phyloP scores from a whole-genome alignment of 163 green algal genomes.

The Scenedesmus sp. region DNA sequence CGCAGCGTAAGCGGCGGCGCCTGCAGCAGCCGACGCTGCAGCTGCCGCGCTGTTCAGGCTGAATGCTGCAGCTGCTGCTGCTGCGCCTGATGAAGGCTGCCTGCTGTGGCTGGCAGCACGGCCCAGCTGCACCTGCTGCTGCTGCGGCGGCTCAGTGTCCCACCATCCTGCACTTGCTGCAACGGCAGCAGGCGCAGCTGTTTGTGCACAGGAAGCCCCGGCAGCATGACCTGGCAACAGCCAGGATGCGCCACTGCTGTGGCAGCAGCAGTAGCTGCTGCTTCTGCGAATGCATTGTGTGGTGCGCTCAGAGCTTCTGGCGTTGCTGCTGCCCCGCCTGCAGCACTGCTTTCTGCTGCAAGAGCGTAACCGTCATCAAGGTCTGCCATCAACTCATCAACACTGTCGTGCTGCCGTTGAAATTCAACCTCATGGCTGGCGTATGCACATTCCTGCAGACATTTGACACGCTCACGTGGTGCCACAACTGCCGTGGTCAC shows the following conservation, averaged over 20 bases:
- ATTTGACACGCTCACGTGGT: not conserved
- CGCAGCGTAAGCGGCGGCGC: not conserved
- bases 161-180: not conserved
- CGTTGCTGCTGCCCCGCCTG: not conserved
- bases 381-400: not conserved
- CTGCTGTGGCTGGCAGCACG: not conserved
- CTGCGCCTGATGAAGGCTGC: not conserved
- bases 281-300: not conserved
- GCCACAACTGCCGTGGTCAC: not conserved
- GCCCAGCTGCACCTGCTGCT: not conserved
- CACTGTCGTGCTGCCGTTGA: not conserved
- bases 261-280: not conserved
- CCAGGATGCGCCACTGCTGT: not conserved
- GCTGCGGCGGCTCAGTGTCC: not conserved
- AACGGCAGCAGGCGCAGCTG: not conserved
- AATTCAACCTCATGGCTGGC: not conserved
- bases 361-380: not conserved
- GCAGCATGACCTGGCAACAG: not conserved
- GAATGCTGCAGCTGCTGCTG: conserved; percentile 24
- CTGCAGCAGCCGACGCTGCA: not conserved
- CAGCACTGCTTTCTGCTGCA: not conserved
- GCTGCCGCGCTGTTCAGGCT: not conserved
- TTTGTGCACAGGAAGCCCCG: not conserved
- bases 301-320: not conserved
- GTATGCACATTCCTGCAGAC: not conserved